Evolutionary conservation across 2,329 filamentous ascomycete genomes (phyloP), one percentile per base, ranked within the genome.

Genomic region (Escovopsis sp.): DNA sequence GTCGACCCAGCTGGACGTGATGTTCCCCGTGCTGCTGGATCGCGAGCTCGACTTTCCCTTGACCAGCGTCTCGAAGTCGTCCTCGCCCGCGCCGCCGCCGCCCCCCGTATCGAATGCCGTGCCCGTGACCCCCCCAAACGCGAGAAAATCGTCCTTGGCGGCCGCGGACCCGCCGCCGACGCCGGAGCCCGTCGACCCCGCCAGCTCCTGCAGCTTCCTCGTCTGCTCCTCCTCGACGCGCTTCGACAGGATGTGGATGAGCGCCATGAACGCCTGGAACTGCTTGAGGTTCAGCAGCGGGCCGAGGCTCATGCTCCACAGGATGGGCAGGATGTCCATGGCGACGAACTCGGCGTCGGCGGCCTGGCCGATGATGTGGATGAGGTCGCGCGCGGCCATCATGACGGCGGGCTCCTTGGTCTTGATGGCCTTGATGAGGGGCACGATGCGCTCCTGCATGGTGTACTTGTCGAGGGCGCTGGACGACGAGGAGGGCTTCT

Each of bases 401-500:
- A 96, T 96, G 9, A 98, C 90, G 7, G 86, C 87, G 0, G 90
- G 90, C 54, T 98, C 90, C 53, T 94, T 96, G 0, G 90, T 98
- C 58, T 94, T 96, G 61, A 98, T 96, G 2, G 69, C 86, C 50
- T 83, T 86, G 41, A 98, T 68, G 4, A 96, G 62, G 0, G 90
- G 90, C 0, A 96, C 72, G 25, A 98, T 82, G 62, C 94, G 96
- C 53, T 98, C 90, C 54, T 98, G 90, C 61, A 98, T 88, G 0
- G 90, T 96, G 51, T 90, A 96, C 55, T 96, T 96, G 61, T 98
- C 90, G 19, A 98, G 64, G 3, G 88, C 87, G 2, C 76, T 85
- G 1, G 79, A 79, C 1, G 72, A 80, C 4, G 70, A 71, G 2
- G 68, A 62, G 50, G 78, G 77, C 39, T 72, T 68, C 48, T 70